Evolutionary conservation across 75 land plant genomes (phyloP).

Genomic region (Isoetes taiwanensis): DNA sequence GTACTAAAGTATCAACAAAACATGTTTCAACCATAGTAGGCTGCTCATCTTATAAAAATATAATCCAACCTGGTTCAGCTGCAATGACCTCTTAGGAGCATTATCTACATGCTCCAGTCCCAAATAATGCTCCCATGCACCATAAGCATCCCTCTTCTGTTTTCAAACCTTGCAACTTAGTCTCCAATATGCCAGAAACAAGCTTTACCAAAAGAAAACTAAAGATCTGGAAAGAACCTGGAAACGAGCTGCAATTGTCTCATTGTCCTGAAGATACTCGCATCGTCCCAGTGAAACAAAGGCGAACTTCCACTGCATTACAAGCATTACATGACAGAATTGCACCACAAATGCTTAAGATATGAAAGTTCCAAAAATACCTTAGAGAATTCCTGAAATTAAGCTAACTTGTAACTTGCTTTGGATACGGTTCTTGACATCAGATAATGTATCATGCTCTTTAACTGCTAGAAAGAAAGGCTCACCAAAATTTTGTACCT

Average conservation of each 20-base stretch:
- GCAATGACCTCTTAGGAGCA: not conserved
- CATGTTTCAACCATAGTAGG: not conserved
- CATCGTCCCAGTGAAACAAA: not conserved
- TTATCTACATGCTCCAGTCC: not conserved
- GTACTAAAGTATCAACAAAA: not conserved
- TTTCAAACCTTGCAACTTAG: no score
- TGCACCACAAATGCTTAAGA: not conserved
- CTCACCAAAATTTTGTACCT: slow-evolving; percentile 32
- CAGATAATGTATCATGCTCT: slow-evolving; percentile 21
- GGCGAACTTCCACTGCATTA: not conserved
- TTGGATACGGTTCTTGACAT: slow-evolving; percentile 20
- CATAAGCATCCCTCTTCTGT: not conserved
- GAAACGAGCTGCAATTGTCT: not conserved
- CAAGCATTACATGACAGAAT: not conserved
- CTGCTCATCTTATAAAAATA: not conserved
- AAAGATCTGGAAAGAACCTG: not conserved
- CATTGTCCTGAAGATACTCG: not conserved
- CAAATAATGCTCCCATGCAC: not conserved
- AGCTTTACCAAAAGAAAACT: not conserved
- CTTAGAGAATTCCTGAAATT: slow-evolving; percentile 26
- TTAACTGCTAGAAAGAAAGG: slow-evolving; percentile 25
- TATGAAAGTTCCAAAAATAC: no score
- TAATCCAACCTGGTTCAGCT: not conserved
- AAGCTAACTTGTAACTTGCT: slow-evolving; percentile 14
- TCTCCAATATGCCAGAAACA: no score